A percentile compares a stretch with the other conserved stretches of the same genome.
Evolutionary conservation across 805 yeast species (phyloP).

Genomic region (Metschnikowia cerradonensis): DNA sequence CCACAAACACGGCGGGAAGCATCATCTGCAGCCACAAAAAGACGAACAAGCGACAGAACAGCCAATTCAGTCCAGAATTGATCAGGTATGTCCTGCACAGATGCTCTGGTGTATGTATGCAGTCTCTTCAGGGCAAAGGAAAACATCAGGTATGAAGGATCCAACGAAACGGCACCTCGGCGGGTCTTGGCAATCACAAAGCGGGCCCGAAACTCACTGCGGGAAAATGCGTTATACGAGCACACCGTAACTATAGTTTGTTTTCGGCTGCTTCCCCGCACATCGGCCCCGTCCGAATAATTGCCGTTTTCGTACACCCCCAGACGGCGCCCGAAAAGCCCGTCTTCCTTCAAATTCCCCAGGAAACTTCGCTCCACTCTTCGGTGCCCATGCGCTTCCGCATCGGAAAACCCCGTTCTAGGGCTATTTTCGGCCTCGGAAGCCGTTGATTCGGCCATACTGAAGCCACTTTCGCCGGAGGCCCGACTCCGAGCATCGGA

Average conservation of each 20-base stretch:
- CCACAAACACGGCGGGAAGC: slow-evolving; percentile 57
- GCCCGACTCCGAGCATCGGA: not conserved
- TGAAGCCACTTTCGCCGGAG: not conserved
- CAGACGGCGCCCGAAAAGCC: not conserved
- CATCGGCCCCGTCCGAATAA: not conserved
- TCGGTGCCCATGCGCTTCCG: too few species aligned
- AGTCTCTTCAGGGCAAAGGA: slow-evolving; percentile 8
- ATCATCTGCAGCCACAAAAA: slow-evolving; percentile 50
- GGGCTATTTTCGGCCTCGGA: not conserved
- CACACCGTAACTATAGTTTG: slow-evolving; percentile 52
- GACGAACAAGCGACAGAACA: slow-evolving; percentile 54
- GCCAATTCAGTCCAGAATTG: slow-evolving; percentile 58
- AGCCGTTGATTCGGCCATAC: not conserved
- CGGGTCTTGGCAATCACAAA: slow-evolving; percentile 29
- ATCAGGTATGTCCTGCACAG: slow-evolving; percentile 13
- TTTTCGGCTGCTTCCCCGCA: slow-evolving; percentile 16
- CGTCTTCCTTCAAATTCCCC: not conserved
- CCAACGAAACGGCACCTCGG: slow-evolving; percentile 8
- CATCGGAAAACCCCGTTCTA: not conserved
- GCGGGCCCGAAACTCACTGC: slow-evolving; percentile 71
- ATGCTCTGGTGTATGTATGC: slow-evolving; percentile 13
- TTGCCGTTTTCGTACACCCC: not conserved
- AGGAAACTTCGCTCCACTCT: not conserved
- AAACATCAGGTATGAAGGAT: slow-evolving; percentile 9
- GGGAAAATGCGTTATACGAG: slow-evolving; percentile 68